Evolutionary conservation across 2,329 filamentous ascomycete genomes (phyloP).

Genomic region (Cadophora luteo-olivacea): DNA sequence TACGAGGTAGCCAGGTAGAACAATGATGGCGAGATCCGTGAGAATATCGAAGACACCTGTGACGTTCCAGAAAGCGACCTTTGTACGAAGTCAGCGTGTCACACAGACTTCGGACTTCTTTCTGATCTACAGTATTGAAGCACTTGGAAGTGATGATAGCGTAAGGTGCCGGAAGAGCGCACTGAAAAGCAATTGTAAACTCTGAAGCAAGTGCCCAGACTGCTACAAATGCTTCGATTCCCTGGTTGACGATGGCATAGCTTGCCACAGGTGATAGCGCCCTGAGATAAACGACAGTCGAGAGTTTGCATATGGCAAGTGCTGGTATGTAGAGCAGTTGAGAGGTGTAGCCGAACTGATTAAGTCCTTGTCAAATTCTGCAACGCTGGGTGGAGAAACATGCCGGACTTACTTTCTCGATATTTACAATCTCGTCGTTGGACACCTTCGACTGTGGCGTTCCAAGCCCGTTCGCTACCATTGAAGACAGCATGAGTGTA

Average conservation of each 20-base stretch:
- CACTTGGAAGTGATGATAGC: slow-evolving; percentile 35
- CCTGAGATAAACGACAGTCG: slow-evolving; percentile 37
- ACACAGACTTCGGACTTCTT: no score
- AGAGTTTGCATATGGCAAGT: slow-evolving; percentile 41
- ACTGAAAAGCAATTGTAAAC: slow-evolving; percentile 41
- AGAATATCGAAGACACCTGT: slow-evolving; percentile 56
- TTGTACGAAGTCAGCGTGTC: not conserved
- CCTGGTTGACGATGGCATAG: slow-evolving; percentile 30
- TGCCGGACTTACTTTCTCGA: not conserved
- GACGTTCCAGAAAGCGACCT: slow-evolving; percentile 51
- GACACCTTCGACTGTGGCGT: slow-evolving; percentile 27
- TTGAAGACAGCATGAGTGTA: slow-evolving; percentile 12
- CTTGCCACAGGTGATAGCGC: slow-evolving; percentile 32
- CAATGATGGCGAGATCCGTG: slow-evolving; percentile 53
- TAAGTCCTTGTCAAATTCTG: not conserved
- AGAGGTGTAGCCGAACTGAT: slow-evolving; percentile 39
- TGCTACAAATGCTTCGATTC: slow-evolving; percentile 27
- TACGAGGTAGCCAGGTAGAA: slow-evolving; percentile 53
- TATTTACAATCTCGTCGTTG: not conserved
- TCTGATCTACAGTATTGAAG: slow-evolving; percentile 25
- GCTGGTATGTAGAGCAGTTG: slow-evolving; percentile 41
- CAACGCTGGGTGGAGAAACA: not conserved
- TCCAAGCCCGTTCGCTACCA: slow-evolving; percentile 34
- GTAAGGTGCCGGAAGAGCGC: slow-evolving; percentile 40
- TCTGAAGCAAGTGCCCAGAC: slow-evolving; percentile 37